Evolutionary conservation across 352 stramenopile genomes (phyloP).

Genomic region (Globisporangium yorkense): DNA sequence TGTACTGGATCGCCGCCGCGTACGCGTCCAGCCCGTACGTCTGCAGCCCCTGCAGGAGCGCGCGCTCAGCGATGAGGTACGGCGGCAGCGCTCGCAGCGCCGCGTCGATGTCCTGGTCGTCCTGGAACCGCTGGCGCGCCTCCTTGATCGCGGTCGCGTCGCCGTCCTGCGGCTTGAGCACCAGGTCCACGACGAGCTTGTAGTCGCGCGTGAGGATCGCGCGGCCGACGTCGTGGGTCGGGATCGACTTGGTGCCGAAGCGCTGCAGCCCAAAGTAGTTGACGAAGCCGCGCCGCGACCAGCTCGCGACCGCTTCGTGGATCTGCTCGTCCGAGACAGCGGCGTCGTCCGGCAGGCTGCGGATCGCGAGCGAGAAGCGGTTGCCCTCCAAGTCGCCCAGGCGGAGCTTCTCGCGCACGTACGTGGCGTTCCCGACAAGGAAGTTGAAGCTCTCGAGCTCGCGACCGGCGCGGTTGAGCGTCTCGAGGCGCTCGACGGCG

Average conservation of each 20-base stretch:
- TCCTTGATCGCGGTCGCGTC: slow-evolving; percentile 73
- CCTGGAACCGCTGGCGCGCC: slow-evolving; percentile 57
- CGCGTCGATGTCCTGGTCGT: slow-evolving; percentile 44
- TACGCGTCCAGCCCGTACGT: slow-evolving; percentile 51
- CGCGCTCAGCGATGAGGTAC: slow-evolving; percentile 78
- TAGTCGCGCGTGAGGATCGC: slow-evolving; percentile 92
- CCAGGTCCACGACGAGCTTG: slow-evolving; percentile 85
- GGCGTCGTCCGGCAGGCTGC: slow-evolving; percentile 71
- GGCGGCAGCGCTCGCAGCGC: slow-evolving; percentile 62
- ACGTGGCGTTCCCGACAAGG: slow-evolving; percentile 91
- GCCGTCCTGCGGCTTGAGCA: slow-evolving; percentile 82
- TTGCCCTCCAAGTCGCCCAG: slow-evolving; percentile 93
- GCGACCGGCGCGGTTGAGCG: slow-evolving; percentile 60
- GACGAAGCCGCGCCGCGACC: slow-evolving; percentile 89
- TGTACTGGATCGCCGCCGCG: slow-evolving; percentile 61
- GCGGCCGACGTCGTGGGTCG: slow-evolving; percentile 87
- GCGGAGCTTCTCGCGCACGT: slow-evolving; percentile 87
- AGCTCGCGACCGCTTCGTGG: slow-evolving; percentile 62
- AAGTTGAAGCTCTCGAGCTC: slow-evolving; percentile 85
- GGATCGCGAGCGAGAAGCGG: slow-evolving; percentile 93
- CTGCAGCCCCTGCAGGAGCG: slow-evolving; percentile 58
- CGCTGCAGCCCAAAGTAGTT: slow-evolving; percentile 98
- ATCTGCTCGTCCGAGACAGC: slow-evolving; percentile 60
- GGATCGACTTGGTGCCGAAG: slow-evolving; percentile 91
- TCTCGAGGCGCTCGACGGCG: slow-evolving; percentile 70